Evolutionary conservation across 2,329 filamentous ascomycete genomes (phyloP), one percentile per base, ranked within the genome.

Genomic region (Pseudohalonectria lignicola): DNA sequence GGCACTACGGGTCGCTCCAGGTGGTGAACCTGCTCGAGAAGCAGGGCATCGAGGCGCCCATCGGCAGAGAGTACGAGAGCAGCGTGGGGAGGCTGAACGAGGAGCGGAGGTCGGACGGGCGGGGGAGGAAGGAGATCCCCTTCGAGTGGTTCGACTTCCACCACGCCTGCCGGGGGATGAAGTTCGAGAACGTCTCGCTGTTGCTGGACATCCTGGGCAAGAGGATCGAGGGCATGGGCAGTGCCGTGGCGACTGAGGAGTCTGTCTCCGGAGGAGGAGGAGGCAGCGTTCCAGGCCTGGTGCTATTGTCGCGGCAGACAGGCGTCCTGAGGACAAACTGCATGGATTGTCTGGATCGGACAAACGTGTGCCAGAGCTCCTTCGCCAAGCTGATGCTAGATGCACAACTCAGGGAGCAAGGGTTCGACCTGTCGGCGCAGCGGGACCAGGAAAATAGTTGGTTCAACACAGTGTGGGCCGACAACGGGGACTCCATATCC

Each of bases 141-240:
- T 93, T 94, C 51, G 86, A 94, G 53, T 98, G 92, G 92, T 98
- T 96, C 50, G 92, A 98, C 53, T 98, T 98, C 51, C 92, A 96
- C 56, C 71, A 78, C 15, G 84, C 84, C 20, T 96, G 92, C 53
- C 81, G 86, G 13, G 92, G 92, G 1, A 95, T 98, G 90, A 93
- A 86, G 49, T 98, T 96, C 52, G 90, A 96, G 53, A 96, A 96
- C 42, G 88, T 96, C 11, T 82, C 79, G 40, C 66, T 81, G 20
- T 70, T 98, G 2, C 69, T 98, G 37, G 72, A 86, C 34, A 77
- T 67, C 1, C 60, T 96, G 4, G 73, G 73, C 20, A 61, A 69
- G 4, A 78, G 73, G n/a, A 64, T 95, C 10, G 76, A 82, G 31
- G 64, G 69, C 4, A 76, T 82, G 33, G 80, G 84, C 1, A 87